phyloP scores from a whole-genome alignment of 306 rosid genomes.

The Hylodesmum podocarpum region DNA sequence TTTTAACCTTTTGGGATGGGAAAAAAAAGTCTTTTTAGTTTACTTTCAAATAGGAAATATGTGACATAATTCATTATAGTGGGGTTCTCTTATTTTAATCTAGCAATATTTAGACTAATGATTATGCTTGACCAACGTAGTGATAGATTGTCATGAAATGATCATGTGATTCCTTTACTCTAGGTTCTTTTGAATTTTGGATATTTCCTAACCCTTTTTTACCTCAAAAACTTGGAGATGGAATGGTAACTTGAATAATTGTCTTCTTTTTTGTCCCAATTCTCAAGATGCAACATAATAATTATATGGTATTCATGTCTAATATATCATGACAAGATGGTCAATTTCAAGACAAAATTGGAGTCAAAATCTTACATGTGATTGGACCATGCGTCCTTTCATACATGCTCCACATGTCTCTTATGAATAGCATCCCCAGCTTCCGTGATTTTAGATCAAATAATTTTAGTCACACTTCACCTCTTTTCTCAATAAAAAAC shows the following conservation, averaged over 20 bases:
- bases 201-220: neutral
- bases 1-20: too few relatives aligned
- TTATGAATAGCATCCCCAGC: neutral
- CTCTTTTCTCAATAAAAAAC: neutral
- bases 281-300: neutral
- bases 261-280: neutral
- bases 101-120: neutral
- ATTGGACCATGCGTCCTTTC: constrained; percentile 19
- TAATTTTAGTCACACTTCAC: neutral
- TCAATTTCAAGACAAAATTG: constrained; percentile 2
- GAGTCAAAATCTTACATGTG: constrained; percentile 2
- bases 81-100: neutral
- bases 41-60: neutral
- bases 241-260: neutral
- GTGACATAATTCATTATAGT: neutral
- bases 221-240: neutral
- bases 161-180: neutral
- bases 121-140: neutral
- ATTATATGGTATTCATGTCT: neutral
- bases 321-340: constrained; percentile 5
- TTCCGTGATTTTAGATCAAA: neutral
- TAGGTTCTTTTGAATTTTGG: neutral
- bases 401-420: neutral
- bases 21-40: neutral
- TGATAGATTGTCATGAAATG: neutral